These are phyloP conservation scores for Neocatenulostroma microsporum DNA, from an alignment of 2,329 filamentous ascomycete species.

Conservation along the genomic window DNA sequence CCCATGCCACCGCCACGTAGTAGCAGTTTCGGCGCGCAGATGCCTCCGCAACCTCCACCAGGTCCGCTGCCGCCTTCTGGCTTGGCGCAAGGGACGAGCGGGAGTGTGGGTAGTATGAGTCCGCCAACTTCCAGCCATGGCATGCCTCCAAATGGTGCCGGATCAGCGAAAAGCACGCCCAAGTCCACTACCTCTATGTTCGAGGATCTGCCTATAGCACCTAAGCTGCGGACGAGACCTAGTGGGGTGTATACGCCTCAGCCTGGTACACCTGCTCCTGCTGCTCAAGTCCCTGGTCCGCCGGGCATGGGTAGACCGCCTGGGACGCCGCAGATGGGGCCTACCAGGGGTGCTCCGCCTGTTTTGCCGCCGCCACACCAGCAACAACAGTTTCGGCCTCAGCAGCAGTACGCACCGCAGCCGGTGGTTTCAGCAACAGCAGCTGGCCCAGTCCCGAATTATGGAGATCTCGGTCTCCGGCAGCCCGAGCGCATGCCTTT, in stretches of 20 bases:
- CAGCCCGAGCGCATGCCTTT: conserved; percentile 36
- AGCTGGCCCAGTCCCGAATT: conserved; percentile 9
- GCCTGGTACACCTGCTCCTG: background rate
- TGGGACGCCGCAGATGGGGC: conserved; percentile 1
- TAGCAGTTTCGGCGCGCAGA: conserved; percentile 45
- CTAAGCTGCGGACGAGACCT: conserved; percentile 30
- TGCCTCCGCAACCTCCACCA: background rate
- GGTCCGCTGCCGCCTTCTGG: background rate
- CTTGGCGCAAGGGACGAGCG: too few species aligned
- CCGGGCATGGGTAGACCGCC: background rate
- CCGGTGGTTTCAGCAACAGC: conserved; percentile 18
- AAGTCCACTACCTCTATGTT: conserved; percentile 38
- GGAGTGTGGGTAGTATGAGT: conserved; percentile 32
- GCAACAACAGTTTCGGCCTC: conserved; percentile 10
- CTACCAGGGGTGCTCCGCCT: background rate
- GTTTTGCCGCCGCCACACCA: conserved; percentile 10
- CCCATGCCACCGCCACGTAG: conserved; percentile 51
- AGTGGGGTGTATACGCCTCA: conserved; percentile 10
- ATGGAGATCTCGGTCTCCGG: conserved; percentile 28
- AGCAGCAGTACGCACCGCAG: conserved; percentile 8
- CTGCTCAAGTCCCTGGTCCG: background rate
- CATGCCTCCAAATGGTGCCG: conserved; percentile 13
- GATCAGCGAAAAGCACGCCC: conserved; percentile 16
- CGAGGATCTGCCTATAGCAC: conserved; percentile 39
- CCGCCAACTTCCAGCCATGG: conserved; percentile 35